Evolutionary conservation across 2,329 filamentous ascomycete species (phyloP).

Genomic region (Ophiostoma montium): DNA sequence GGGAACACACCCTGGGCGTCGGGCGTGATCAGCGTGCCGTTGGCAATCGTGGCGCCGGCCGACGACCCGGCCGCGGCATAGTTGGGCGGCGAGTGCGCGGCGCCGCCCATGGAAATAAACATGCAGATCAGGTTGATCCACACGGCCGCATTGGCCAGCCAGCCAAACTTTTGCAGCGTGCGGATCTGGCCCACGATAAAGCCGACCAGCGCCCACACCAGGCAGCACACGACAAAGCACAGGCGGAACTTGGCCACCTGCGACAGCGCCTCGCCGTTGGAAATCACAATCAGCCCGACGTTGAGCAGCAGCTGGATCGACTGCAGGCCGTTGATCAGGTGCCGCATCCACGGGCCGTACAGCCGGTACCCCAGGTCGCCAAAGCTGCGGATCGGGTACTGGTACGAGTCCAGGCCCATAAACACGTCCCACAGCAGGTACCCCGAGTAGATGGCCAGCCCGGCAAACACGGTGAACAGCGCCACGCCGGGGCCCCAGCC

Average conservation of each 20-base stretch:
- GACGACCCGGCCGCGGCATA: constrained; percentile 23
- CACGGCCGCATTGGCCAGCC: constrained; percentile 40
- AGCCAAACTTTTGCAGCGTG: constrained; percentile 38
- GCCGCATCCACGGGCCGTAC: constrained; percentile 29
- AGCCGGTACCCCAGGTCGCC: constrained; percentile 34
- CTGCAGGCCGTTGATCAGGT: constrained; percentile 34
- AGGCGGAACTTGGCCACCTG: constrained; percentile 34
- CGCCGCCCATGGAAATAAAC: constrained; percentile 40
- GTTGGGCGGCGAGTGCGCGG: constrained; percentile 34
- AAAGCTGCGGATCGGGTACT: constrained; percentile 31
- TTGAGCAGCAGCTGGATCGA: constrained; percentile 34
- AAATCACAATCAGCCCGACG: constrained; percentile 37
- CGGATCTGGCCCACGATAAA: constrained; percentile 41
- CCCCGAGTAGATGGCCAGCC: constrained; percentile 28
- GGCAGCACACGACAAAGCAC: constrained; percentile 37
- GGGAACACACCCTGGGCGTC: constrained; percentile 20
- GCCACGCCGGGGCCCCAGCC: constrained; percentile 27
- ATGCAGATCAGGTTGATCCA: constrained; percentile 42
- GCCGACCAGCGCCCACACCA: constrained; percentile 35
- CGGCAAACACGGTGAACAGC: constrained; percentile 30
- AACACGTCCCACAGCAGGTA: constrained; percentile 32
- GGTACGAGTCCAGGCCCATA: constrained; percentile 30
- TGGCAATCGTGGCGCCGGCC: constrained; percentile 18
- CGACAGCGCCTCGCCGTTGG: constrained; percentile 38
- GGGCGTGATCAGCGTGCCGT: constrained; percentile 20